These are phyloP conservation scores for Camptophora hylomeconis DNA, from an alignment of 2,329 filamentous ascomycete species.

Conservation along the genomic window DNA sequence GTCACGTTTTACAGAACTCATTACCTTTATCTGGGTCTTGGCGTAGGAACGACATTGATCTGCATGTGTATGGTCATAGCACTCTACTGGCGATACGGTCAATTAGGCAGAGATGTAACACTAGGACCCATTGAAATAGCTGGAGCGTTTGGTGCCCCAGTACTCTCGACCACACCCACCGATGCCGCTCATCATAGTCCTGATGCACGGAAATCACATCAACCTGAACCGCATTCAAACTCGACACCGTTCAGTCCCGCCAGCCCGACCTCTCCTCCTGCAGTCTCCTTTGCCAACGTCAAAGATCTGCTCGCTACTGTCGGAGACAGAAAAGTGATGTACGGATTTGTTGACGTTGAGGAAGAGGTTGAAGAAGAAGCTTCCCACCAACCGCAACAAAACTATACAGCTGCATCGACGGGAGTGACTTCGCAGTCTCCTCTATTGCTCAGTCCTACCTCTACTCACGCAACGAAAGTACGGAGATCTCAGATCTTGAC, in stretches of 20 bases:
- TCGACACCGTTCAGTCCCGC: too few species aligned
- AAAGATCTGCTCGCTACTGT: slow-evolving; percentile 5
- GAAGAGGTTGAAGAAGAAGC: too few species aligned
- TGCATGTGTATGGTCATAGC: slow-evolving; percentile 10
- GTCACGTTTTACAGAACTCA: slow-evolving; percentile 4
- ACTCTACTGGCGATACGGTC: slow-evolving; percentile 16
- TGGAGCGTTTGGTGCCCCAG: slow-evolving; percentile 17
- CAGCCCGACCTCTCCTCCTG: too few species aligned
- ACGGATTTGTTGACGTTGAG: slow-evolving; percentile 7
- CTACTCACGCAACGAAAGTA: too few species aligned
- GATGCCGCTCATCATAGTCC: slow-evolving; percentile 1
- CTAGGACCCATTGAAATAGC: slow-evolving; percentile 19
- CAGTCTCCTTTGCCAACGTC: slow-evolving; percentile 1
- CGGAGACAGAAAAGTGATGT: slow-evolving; percentile 5
- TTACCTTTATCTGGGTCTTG: slow-evolving; percentile 5
- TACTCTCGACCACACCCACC: slow-evolving; percentile 4
- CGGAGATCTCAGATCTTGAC: too few species aligned
- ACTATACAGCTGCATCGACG: too few species aligned
- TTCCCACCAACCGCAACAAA: too few species aligned
- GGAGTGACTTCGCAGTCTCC: too few species aligned
- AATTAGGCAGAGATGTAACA: slow-evolving; percentile 16
- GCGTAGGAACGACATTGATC: slow-evolving; percentile 5
- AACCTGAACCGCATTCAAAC: too few species aligned
- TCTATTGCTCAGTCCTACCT: too few species aligned
- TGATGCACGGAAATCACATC: slow-evolving; percentile 2